phyloP scores from a whole-genome alignment of 495 filamentous ascomycete species.

The Penicillium ucsense region DNA sequence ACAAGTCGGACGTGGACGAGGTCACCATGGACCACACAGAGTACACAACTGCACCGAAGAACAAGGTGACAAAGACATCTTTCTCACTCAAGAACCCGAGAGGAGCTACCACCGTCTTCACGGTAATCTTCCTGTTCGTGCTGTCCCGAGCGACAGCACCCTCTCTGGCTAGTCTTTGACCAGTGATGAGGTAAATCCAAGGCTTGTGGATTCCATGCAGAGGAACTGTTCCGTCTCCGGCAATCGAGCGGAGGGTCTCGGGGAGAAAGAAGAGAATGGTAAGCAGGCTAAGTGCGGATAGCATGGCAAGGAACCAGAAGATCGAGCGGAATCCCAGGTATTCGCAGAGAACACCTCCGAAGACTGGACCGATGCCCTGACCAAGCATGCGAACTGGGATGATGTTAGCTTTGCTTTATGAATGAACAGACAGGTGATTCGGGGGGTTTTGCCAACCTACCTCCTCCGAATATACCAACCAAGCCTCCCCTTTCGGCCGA shows the following conservation, averaged over 20 bases:
- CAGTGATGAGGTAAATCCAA: conserved; percentile 26
- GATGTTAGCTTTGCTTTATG: background rate
- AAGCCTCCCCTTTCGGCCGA: conserved; percentile 29
- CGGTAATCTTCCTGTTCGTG: conserved; percentile 21
- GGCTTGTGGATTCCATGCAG: conserved; percentile 29
- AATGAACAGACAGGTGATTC: too few species aligned
- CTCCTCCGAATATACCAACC: conserved; percentile 31
- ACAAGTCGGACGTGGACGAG: conserved; percentile 32
- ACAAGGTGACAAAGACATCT: conserved; percentile 34
- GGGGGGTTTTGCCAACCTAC: conserved; percentile 6
- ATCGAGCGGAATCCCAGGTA: conserved; percentile 60
- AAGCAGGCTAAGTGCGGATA: conserved; percentile 36
- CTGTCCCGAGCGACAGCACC: conserved; percentile 3
- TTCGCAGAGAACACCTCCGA: conserved; percentile 55
- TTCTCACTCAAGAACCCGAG: conserved; percentile 32
- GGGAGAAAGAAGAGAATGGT: conserved; percentile 51
- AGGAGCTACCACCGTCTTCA: conserved; percentile 28
- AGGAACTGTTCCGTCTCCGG: conserved; percentile 54
- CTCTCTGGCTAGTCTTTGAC: conserved; percentile 16
- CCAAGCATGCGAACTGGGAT: conserved; percentile 32
- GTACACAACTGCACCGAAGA: conserved; percentile 39
- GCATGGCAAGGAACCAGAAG: conserved; percentile 64
- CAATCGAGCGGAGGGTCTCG: conserved; percentile 62
- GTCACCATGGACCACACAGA: conserved; percentile 45
- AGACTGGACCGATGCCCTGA: conserved; percentile 50